These are phyloP conservation scores for Drosera spatulata DNA, from an alignment of 179 eudicot genomes.

Conservation along the genomic window DNA sequence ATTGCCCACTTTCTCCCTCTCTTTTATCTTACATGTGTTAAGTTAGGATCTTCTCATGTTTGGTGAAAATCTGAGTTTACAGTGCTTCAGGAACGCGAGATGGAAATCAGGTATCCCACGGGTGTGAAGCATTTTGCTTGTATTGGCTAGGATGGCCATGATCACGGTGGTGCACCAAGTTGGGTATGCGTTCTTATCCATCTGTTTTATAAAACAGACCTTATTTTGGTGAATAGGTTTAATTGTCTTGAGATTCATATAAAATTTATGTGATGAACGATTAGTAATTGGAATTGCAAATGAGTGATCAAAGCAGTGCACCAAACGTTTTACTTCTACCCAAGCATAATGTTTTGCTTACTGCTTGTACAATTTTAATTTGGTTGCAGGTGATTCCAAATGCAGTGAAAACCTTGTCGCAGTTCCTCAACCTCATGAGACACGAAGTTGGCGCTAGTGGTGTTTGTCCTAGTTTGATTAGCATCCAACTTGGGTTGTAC, in stretches of 20 bases:
- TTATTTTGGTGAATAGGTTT: not conserved
- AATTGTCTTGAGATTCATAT: not conserved
- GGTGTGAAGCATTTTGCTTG: constrained; percentile 92
- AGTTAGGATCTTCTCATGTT: not conserved
- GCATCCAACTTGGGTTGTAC: no score
- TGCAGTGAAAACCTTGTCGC: no score
- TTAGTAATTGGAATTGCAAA: constrained; percentile 18
- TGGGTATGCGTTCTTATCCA: constrained; percentile 38
- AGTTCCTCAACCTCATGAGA: no score
- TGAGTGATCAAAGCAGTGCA: constrained; percentile 32
- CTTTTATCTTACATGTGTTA: not conserved
- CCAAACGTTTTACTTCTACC: no score
- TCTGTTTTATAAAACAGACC: not conserved
- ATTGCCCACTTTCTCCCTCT: not conserved
- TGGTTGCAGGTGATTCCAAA: no score
- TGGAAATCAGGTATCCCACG: constrained; percentile 83
- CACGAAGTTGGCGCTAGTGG: no score
- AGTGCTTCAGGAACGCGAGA: constrained; percentile 54
- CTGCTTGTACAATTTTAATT: no score
- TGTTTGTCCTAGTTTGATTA: no score
- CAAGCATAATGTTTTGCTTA: no score
- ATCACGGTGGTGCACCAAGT: constrained; percentile 46
- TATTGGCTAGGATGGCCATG: constrained; percentile 75
- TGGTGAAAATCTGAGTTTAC: constrained; percentile 2
- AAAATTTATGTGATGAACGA: not conserved